Conservation (phyloP, 176 grass and related monocot genomes). For the Secale cereale region DNA sequence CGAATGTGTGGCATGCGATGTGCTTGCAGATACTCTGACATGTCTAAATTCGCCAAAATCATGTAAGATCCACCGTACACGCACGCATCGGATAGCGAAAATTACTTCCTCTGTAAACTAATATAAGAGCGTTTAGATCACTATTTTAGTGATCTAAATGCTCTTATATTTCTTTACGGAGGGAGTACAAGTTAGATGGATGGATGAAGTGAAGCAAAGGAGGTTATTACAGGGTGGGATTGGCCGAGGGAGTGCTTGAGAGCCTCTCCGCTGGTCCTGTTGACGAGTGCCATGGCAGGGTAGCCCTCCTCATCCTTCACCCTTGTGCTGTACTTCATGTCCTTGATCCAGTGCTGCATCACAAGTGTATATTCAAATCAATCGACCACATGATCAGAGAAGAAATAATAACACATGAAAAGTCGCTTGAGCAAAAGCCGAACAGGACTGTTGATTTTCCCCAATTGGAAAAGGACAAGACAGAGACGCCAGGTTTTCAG, state of each 20-base stretch:
- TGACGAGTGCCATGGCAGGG: slow-evolving; percentile 66
- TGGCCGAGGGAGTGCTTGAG: slow-evolving; percentile 79
- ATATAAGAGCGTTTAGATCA: too few relatives aligned
- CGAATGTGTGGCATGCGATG: background rate
- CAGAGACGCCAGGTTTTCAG: background rate
- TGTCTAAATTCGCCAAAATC: background rate
- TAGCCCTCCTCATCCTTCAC: slow-evolving; percentile 84
- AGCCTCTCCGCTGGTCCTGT: slow-evolving; percentile 74
- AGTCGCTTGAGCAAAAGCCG: background rate
- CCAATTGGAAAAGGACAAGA: background rate
- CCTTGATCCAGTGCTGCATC: slow-evolving; percentile 82
- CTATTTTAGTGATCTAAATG: too few relatives aligned
- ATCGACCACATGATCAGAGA: background rate
- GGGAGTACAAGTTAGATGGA: too few relatives aligned
- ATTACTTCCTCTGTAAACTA: too few relatives aligned
- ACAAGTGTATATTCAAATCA: background rate
- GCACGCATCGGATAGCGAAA: too few relatives aligned
- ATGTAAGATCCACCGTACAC: too few relatives aligned
- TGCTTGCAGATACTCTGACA: background rate
- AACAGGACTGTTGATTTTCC: background rate
- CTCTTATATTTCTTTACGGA: too few relatives aligned
- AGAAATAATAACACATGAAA: background rate
- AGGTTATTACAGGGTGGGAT: slow-evolving; percentile 50
- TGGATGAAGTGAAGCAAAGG: background rate
- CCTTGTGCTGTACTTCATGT: slow-evolving; percentile 76